A percentile compares a stretch with the other conserved stretches of the same genome.
These are phyloP conservation scores for Rickenella mellea DNA, from an alignment of 768 basidiomycete genomes.

Conservation along the genomic window DNA sequence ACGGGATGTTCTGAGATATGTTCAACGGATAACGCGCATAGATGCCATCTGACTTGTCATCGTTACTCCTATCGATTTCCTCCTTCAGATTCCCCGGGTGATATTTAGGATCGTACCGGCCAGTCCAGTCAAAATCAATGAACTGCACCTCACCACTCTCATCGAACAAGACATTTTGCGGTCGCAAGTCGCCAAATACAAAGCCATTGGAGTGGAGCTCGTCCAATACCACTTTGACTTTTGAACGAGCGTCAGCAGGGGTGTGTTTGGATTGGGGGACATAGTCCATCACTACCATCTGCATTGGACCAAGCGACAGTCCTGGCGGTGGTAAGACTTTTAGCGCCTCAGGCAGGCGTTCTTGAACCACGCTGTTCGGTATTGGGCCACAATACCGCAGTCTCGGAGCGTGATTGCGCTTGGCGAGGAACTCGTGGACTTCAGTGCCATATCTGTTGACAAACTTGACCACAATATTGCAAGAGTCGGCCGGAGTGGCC, in stretches of 20 bases:
- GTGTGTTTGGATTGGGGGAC: no score
- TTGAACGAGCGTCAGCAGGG: slow-evolving; percentile 10
- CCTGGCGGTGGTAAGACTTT: no score
- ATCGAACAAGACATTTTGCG: slow-evolving; percentile 25
- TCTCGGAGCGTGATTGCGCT: slow-evolving; percentile 14
- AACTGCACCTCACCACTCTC: slow-evolving; percentile 19
- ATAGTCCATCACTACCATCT: slow-evolving; percentile 32
- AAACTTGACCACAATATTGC: slow-evolving; percentile 27
- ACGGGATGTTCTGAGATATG: no score
- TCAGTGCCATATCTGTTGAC: slow-evolving; percentile 21
- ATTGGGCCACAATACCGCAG: slow-evolving; percentile 22
- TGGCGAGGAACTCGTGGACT: slow-evolving; percentile 23
- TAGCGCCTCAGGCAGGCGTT: no score
- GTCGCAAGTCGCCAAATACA: slow-evolving; percentile 29
- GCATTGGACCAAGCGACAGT: slow-evolving; percentile 1
- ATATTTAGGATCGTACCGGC: no score
- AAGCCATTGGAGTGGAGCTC: slow-evolving; percentile 20
- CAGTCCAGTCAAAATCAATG: slow-evolving; percentile 32
- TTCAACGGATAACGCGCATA: no score
- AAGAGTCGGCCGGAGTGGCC: no score
- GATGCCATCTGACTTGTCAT: no score
- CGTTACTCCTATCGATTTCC: no score
- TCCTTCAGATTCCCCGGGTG: no score
- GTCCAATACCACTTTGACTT: slow-evolving; percentile 13
- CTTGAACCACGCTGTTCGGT: no score